Evolutionary conservation across 2,329 filamentous ascomycete species (phyloP), one percentile per base, ranked within the genome.

Genomic region (Rhynchosporium agropyri): DNA sequence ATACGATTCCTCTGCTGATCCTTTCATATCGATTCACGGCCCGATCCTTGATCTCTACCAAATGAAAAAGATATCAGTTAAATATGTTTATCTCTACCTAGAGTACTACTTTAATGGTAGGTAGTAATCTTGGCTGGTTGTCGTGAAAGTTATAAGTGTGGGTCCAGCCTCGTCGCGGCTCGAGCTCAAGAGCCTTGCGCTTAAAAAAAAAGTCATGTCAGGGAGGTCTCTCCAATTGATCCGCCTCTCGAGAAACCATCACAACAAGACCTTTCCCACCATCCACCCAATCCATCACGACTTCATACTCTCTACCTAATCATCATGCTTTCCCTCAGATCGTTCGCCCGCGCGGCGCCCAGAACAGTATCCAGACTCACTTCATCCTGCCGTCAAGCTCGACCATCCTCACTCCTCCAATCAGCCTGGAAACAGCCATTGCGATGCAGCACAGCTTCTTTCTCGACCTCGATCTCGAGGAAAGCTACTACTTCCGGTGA

Each of bases 271-370:
- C 28, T 40, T 53, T 38, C 33, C 43, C 12, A 40, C 40, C 20
- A 8, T 26, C 12, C 40, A 29, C 7, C 43, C 29, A 7, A 40
- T 20, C 42, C 33, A 49, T 40, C 29, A 7, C 31, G 20, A 45
- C 20, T 20, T 15, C 45, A n/a, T n/a, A 12, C 9, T 45, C 13
- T 31, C 31, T 28, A 43, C 36, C 38, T 45, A 43, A 50, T 60
- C 67, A 70, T 43, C 42, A 92, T 92, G 90, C 80, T 92, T 74
- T 88, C 89, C 69, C 79, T 91, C 69, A 83, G 89, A 76, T 79
- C 82, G 65, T 75, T 89, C 68, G 81, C 84, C 74, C 88, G 89
- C 75, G 83, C 86, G 56, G 84, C 87, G 74, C 88, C 89, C 71
- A 85, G 88, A 74, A 80, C 82, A 63, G 71, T 89, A 60, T 79